Base-by-base conservation (phyloP, 2,329 filamentous ascomycete species). In the Ceratocystis lukuohia region DNA sequence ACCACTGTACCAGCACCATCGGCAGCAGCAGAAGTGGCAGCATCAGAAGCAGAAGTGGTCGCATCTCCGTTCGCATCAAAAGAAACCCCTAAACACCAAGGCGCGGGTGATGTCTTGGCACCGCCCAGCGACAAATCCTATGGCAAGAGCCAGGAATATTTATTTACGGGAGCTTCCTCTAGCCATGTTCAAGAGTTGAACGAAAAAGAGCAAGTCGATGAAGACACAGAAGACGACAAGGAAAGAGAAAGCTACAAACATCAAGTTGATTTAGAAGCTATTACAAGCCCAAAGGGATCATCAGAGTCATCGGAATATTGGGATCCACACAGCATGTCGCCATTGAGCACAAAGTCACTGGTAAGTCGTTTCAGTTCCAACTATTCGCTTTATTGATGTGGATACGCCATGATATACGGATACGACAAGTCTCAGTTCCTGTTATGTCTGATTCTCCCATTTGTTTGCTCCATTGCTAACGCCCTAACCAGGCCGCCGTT, bases 241-340 rank as follows among this genome's bases (percentile, higher is more conserved):
- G 48, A 50, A 22, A 53, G 7, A 53, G n/a, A 53, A 53, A 22
- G 5, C 48, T 2, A 53, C 15, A 22, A 25, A 22, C 48, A n/a
- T 44, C 44, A 1, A 50, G n/a, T 17, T 37, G 28, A 2, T 37
- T 15, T 64, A 15, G 30, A 46, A 48, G 4, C 2, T 22, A 20
- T 8, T 48, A 5, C 53, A 33, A n/a, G 15, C 53, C 17, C 53
- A 57, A 7, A 57, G 6, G 22, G 28, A 17, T 57, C 10, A 17
- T 57, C 30, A 57, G 22, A 57, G 25, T 64, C 62, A 30, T 30
- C 62, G 3, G 65, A 66, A 56, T 84, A 84, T 73, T 85, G 83
- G 77, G 80, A 84, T 76, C 77, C 79, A 57, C 74, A 77, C 68
- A 80, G 78, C 69, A 85, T 85, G 82, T 79, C 82, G 67, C 78